Conservation (phyloP, 129 eudicot species). For the Chrysanthemum lavandulifolium region DNA sequence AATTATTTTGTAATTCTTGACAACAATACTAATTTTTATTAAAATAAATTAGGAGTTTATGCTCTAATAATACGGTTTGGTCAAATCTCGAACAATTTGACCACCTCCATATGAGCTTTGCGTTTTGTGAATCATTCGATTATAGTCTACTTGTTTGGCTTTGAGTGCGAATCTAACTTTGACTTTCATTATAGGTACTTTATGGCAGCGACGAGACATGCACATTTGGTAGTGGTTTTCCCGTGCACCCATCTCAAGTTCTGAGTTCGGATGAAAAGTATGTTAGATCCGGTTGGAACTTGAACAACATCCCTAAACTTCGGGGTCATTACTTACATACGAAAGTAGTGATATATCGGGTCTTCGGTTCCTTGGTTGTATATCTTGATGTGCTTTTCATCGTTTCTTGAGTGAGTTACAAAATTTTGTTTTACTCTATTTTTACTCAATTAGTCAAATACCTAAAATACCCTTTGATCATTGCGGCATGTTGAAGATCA, state of each 20-base stretch:
- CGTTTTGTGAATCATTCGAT: too few species aligned
- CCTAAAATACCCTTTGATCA: slow-evolving; percentile 3
- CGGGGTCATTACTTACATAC: slow-evolving; percentile 78
- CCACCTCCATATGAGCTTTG: too few species aligned
- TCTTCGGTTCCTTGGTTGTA: slow-evolving; percentile 96
- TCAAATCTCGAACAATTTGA: too few species aligned
- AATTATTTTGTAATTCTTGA: background rate
- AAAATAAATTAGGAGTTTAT: too few species aligned
- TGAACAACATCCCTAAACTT: slow-evolving; percentile 94
- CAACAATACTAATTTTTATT: background rate
- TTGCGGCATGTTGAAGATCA: slow-evolving; percentile 97
- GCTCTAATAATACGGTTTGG: too few species aligned
- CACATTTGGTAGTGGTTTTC: slow-evolving; percentile 87
- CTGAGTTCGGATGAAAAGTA: slow-evolving; percentile 52
- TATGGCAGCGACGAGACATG: slow-evolving; percentile 99
- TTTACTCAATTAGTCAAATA: slow-evolving; percentile 7
- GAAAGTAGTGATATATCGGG: slow-evolving; percentile 96
- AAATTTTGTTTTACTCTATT: background rate
- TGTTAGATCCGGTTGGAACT: slow-evolving; percentile 86
- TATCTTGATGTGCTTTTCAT: slow-evolving; percentile 94
- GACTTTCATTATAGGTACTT: slow-evolving; percentile 60
- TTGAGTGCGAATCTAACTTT: background rate
- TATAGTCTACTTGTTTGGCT: background rate
- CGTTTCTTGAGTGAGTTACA: slow-evolving; percentile 87
- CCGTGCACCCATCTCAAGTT: slow-evolving; percentile 37